Conservation (phyloP, 441 rosid species). For the Corymbia calophylla region DNA sequence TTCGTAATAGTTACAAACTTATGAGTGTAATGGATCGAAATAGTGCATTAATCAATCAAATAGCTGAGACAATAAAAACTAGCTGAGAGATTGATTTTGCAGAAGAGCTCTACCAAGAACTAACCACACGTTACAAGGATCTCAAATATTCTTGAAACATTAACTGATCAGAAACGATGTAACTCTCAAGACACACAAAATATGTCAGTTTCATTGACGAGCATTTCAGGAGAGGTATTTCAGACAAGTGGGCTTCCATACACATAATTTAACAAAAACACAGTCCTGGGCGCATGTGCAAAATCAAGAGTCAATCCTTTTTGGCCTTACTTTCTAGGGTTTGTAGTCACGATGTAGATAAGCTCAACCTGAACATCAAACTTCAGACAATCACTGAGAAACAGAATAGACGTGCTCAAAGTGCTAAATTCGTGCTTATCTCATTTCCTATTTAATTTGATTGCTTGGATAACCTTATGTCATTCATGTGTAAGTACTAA, state of each 20-base stretch:
- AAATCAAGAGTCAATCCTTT: background rate
- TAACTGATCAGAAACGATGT: background rate
- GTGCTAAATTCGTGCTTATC: background rate
- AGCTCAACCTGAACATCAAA: background rate
- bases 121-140: background rate
- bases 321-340: background rate
- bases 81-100: background rate
- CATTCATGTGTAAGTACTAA: background rate
- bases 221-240: background rate
- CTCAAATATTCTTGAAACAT: background rate
- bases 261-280: background rate
- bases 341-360: background rate
- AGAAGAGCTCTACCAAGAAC: background rate
- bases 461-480: background rate
- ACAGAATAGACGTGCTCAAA: background rate
- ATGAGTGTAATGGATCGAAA: background rate
- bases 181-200: background rate
- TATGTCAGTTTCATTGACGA: background rate
- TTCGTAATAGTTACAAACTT: background rate
- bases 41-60: background rate
- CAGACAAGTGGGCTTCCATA: background rate
- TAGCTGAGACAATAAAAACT: too few species aligned
- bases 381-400: background rate
- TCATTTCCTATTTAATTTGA: background rate
- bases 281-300: background rate